Evolutionary conservation across 805 yeast species (phyloP), one percentile per base, ranked within the genome.

Genomic region (Candida saitoana): DNA sequence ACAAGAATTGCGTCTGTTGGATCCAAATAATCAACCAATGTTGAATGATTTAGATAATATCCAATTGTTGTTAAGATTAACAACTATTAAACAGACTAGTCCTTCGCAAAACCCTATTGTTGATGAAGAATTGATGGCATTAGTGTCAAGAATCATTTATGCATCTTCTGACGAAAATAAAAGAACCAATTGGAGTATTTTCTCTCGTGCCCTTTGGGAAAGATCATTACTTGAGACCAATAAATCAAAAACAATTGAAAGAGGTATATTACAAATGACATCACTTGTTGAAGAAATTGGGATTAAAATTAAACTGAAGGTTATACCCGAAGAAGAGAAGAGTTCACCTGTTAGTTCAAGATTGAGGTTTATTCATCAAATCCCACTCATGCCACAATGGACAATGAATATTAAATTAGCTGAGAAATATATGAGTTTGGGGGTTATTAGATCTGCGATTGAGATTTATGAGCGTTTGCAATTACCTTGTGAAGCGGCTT

Each of bases 181-280:
- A 4, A 49, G 65, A 1, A 73, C 77, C 14, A 84, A 87, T 59
- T 89, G 96, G 89, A 64, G 85, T 1, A 60, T 91, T 3, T 88
- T 82, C 54, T 79, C 90, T 2, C 73, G 90, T 47, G 85, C 95
- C 0, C 67, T 93, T 34, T 93, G 97, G 96, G 86, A 84, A 55
- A 77, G 98, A 59, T 87, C 96, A 5, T 53, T 86, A 16, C 67
- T 90, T 29, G 99, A 93, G 59, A 77, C 96, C 0, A 73, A 74
- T 38, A 82, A 80, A 49, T 80, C 95, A 1, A 82, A 85, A 57
- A 91, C 97, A 1, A 83, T 91, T 18, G 98, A 93, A 64, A 76
- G 99, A 59, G 98, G 98, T 39, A 81, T 90, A 3, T 69, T 93
- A 39, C 99, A 93, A 63, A 82, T 93, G 83, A 91, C 90, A 41